A percentile compares a stretch with the other conserved stretches of the same genome.
These are phyloP conservation scores for Nigrospora oryzae DNA, from an alignment of 2,329 filamentous ascomycete genomes.

Conservation along the genomic window DNA sequence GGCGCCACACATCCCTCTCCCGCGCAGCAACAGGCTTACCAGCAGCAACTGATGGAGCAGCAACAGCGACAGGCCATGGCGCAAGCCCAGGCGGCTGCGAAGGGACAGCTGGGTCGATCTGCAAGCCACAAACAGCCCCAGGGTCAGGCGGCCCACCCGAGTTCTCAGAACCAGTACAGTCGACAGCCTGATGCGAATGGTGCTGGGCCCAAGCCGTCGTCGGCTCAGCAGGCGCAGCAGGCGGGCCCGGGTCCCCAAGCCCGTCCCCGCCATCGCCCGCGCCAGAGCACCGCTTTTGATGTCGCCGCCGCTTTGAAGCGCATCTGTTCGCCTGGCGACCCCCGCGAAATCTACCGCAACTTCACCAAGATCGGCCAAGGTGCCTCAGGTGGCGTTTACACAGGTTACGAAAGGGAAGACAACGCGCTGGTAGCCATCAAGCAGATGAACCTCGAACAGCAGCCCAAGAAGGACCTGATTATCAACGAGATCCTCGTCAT, in stretches of 20 bases:
- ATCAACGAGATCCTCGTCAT: conserved; percentile 99
- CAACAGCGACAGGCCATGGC: conserved; percentile 82
- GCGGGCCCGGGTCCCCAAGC: conserved; percentile 32
- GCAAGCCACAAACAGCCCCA: conserved; percentile 62
- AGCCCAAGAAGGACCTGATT: conserved; percentile 97
- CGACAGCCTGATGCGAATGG: conserved; percentile 21
- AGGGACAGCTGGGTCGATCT: conserved; percentile 60
- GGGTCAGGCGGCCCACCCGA: conserved; percentile 39
- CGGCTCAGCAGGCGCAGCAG: conserved; percentile 23
- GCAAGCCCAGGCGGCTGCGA: conserved; percentile 69
- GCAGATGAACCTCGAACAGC: conserved; percentile 98
- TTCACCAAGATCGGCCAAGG: conserved; percentile 96
- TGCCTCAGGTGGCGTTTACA: conserved; percentile 91
- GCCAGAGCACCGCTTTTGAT: conserved; percentile 74
- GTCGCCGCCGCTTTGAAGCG: conserved; percentile 75
- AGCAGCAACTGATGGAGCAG: conserved; percentile 62
- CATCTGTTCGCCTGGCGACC: conserved; percentile 87
- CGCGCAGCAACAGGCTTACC: conserved; percentile 40
- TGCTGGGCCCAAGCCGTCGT: conserved; percentile 4
- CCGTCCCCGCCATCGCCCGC: conserved; percentile 68
- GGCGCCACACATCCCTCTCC: conserved; percentile 30
- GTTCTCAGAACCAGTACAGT: conserved; percentile 37
- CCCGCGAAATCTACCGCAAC: conserved; percentile 75
- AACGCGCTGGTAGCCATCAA: conserved; percentile 95
- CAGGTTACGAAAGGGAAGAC: conserved; percentile 73